Evolutionary conservation across 2,329 filamentous ascomycete species (phyloP).

Genomic region (Colletotrichum sp.): DNA sequence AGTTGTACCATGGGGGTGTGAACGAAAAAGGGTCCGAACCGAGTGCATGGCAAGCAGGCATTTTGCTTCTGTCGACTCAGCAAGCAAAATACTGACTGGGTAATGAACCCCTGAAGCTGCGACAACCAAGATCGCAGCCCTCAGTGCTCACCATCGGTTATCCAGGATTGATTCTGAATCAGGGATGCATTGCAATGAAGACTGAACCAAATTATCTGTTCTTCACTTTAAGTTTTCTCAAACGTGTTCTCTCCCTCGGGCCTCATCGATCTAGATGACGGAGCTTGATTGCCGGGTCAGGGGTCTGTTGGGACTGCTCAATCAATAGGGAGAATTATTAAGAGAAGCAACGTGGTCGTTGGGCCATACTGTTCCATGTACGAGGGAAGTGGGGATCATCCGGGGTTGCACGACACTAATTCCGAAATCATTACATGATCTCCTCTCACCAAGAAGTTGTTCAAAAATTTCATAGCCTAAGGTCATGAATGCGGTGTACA

Average conservation of each 20-base stretch:
- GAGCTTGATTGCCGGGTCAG: conserved; percentile 6
- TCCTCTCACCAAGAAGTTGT: not conserved
- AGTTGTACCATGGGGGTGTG: not conserved
- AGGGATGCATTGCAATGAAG: not conserved
- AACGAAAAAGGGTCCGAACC: not conserved
- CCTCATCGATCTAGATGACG: not conserved
- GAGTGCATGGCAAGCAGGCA: not conserved
- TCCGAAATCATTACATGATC: conserved; percentile 12
- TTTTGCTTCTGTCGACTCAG: not conserved
- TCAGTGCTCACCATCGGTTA: not conserved
- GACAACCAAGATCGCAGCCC: not conserved
- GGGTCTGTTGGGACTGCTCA: not conserved
- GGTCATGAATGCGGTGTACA: not conserved
- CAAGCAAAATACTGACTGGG: not conserved
- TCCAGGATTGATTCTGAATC: not conserved
- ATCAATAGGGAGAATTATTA: not conserved
- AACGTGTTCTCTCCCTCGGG: not conserved
- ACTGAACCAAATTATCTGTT: not conserved
- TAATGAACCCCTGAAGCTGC: not conserved
- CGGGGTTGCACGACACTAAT: not conserved
- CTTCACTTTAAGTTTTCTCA: not conserved
- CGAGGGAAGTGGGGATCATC: not conserved
- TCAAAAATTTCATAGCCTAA: not conserved
- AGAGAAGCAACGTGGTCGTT: not conserved
- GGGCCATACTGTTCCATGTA: conserved; percentile 1